Base-by-base conservation (phyloP, 148 eudicot species). In the Nepenthes mirabilis region DNA sequence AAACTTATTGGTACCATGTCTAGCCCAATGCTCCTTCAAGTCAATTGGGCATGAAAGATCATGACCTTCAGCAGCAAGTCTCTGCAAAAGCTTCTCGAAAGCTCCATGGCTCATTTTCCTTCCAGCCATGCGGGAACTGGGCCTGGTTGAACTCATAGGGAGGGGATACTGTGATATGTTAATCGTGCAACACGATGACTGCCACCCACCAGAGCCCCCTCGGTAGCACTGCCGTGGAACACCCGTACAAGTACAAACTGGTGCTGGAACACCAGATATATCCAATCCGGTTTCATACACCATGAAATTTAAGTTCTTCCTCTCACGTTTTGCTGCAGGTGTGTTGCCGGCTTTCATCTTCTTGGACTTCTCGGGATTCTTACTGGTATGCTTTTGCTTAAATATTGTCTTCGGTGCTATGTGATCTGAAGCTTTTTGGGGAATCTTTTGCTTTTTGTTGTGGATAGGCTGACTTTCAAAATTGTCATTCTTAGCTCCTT, bases 101-200 rank as follows among this genome's bases (percentile, higher is more conserved):
- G 87, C 85, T 48, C 88, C 91, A 50, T 61, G 68, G 69, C 72
- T 82, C 91, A 85, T 85, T 68, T 82, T 85, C 75, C 91, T 72
- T 34, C 87, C 91, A 36, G 74, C 65, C 7, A 73, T 64, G 2
- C 85, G 80, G 1, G 74, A 66, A 55, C 83, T 81, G 33, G 91
- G 87, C 68, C 74, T 82, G 5, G 73, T 71, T 34, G 64, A 37
- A 47, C 76, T 75, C 78, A 73, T 73, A 9, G 91, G 91, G 50
- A 85, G 80, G 6, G 91, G 91, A 66, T 75, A 82, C 70, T 75
- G 77, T 1, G 91, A 85, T 70, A 82, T 43, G 53, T 70, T 70
- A 33, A 49, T 77, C 11, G 79, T 85, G 75, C 91, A 85, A 47
- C 91, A 82, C 1, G 83, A 65, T 1, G 91, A 85, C 43, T 85